Evolutionary conservation across 768 basidiomycete species (phyloP).

Genomic region (Porphyrellus cyaneotinctus): DNA sequence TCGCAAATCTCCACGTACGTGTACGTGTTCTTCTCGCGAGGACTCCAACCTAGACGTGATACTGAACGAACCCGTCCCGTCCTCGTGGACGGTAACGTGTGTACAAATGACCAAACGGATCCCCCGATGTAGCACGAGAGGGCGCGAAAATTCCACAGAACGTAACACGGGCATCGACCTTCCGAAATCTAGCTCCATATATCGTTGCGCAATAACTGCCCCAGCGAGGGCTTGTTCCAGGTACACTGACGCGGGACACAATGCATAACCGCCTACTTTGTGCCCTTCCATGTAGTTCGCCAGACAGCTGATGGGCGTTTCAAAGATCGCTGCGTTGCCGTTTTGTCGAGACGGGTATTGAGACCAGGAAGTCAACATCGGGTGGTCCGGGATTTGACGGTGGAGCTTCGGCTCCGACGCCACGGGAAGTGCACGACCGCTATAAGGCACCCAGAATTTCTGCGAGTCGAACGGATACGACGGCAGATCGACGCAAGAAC

Average conservation of each 20-base stretch:
- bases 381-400: constrained; percentile 23
- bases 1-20: constrained; percentile 46
- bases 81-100: constrained; percentile 35
- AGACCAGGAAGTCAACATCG: constrained; percentile 39
- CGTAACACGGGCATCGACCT: constrained; percentile 36
- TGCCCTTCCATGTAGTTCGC: constrained; percentile 51
- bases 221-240: constrained; percentile 52
- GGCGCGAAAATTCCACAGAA: constrained; percentile 46
- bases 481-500: constrained; percentile 50
- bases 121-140: constrained; percentile 45
- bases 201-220: constrained; percentile 34
- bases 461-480: constrained; percentile 57
- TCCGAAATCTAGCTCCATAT: constrained; percentile 33
- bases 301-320: constrained; percentile 47
- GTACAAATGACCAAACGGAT: constrained; percentile 35
- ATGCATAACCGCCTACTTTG: constrained; percentile 47
- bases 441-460: constrained; percentile 54
- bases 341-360: constrained; percentile 39
- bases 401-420: constrained; percentile 1
- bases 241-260: constrained; percentile 68
- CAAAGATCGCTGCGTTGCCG: constrained; percentile 43
- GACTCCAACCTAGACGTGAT: constrained; percentile 40
- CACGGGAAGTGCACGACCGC: constrained; percentile 20
- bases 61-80: constrained; percentile 40
- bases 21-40: constrained; percentile 33